These are phyloP conservation scores for Penicillium subrubescens DNA, from an alignment of 495 filamentous ascomycete genomes.

Conservation along the genomic window DNA sequence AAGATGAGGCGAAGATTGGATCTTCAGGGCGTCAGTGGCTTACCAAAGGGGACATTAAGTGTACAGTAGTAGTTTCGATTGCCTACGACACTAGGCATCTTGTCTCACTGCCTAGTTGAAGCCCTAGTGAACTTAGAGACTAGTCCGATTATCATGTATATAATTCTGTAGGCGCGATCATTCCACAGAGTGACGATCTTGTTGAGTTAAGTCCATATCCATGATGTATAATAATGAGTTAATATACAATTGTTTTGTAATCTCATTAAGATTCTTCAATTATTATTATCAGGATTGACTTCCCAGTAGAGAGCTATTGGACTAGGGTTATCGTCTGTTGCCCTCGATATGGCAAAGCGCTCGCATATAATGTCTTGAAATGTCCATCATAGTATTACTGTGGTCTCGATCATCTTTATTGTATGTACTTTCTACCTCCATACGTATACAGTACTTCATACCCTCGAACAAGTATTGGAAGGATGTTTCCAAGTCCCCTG, in stretches of 20 bases:
- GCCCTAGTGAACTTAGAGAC: neutral
- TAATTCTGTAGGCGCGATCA: neutral
- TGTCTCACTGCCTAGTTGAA: neutral
- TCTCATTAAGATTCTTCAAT: neutral
- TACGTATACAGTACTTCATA: neutral
- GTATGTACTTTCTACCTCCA: neutral
- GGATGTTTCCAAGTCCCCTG: slow-evolving; percentile 11
- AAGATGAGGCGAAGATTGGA: neutral
- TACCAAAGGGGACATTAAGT: neutral
- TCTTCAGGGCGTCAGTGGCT: neutral
- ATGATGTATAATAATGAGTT: neutral
- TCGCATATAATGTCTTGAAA: neutral
- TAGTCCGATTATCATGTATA: neutral
- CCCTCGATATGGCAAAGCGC: neutral
- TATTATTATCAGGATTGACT: neutral
- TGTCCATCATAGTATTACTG: neutral
- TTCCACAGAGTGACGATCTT: neutral
- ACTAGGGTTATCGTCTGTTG: neutral
- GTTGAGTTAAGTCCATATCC: neutral
- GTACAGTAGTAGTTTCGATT: neutral
- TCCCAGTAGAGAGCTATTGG: neutral
- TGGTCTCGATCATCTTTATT: neutral
- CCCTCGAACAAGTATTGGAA: neutral
- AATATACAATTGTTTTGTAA: neutral
- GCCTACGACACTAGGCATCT: neutral